Evolutionary conservation across 306 rosid genomes (phyloP).

Genomic region (Glycine soja): DNA sequence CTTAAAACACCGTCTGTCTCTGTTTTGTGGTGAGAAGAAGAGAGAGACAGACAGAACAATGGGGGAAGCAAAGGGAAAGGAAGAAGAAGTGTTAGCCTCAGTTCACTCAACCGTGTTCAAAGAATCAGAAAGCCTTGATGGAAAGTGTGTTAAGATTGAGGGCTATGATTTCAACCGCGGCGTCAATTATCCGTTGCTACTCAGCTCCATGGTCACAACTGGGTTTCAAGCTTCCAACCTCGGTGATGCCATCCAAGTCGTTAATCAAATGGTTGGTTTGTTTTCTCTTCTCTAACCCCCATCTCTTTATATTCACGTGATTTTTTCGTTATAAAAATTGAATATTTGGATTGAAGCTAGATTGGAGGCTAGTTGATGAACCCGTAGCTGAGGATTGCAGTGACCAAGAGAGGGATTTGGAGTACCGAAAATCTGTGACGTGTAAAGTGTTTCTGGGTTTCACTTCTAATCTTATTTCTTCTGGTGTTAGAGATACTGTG

Average conservation of each 20-base stretch:
- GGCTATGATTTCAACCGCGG: slow-evolving; percentile 92
- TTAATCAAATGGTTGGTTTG: slow-evolving; percentile 76
- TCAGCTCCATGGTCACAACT: slow-evolving; percentile 68
- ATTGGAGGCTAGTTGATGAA: slow-evolving; percentile 91
- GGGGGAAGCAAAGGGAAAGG: slow-evolving; percentile 13
- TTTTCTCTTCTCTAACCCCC: slow-evolving; percentile 6
- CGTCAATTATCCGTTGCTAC: slow-evolving; percentile 66
- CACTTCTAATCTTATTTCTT: slow-evolving; percentile 92
- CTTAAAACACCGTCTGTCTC: no score
- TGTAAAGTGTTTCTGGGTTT: slow-evolving; percentile 93
- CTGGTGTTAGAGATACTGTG: slow-evolving; percentile 89
- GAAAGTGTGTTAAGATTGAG: slow-evolving; percentile 61
- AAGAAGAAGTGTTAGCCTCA: slow-evolving; percentile 40
- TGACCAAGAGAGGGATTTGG: slow-evolving; percentile 62
- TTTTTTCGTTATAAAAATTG: slow-evolving; percentile 22
- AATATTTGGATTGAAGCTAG: slow-evolving; percentile 67
- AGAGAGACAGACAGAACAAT: slow-evolving; percentile 2
- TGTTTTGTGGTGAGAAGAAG: no score
- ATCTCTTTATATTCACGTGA: background rate
- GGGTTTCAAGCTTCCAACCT: slow-evolving; percentile 94
- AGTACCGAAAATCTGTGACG: slow-evolving; percentile 59
- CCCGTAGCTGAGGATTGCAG: slow-evolving; percentile 59
- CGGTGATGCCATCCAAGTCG: slow-evolving; percentile 75
- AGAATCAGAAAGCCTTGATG: slow-evolving; percentile 72
- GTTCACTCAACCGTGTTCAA: slow-evolving; percentile 71